Evolutionary conservation across 2,329 filamentous ascomycete genomes (phyloP), one percentile per base, ranked within the genome.

Genomic region (Orbilia javanica): DNA sequence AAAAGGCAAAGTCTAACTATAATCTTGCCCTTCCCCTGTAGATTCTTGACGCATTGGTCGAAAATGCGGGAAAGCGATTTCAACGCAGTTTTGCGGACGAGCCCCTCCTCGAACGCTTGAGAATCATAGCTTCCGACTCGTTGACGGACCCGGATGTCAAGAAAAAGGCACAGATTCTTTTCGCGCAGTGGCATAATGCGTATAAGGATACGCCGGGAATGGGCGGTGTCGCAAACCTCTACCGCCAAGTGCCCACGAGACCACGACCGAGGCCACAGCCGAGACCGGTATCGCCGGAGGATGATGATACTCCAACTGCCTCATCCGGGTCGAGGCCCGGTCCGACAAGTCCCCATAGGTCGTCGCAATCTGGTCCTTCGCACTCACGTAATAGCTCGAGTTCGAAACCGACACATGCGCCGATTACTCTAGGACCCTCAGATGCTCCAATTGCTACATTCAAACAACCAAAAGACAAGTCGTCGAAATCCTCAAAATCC

Each of bases 1-100:
- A 25, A 7, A 11, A 25, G 22, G 18, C 2, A 11, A 34, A 27
- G n/a, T 65, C 65, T 70, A 31, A 70, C 34, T n/a, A n/a, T n/a
- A n/a, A n/a, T n/a, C n/a, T 8, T 7, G 8, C 18, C 7, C 7
- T 20, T 13, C 18, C 1, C 15, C 8, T 18, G n/a, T 62, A 82
- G 81, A 80, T 99, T 62, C 88, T 99, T 1, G 96, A 99, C 83
- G 94, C 93, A 48, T 87, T 99, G 44, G 96, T 99, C 78, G 93
- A 97, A 83, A 99, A 99, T 85, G 94, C 94, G 1, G 95, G 95
- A 0, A 88, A 91, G 11, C 89, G 91, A 11, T 97, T 98, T 83
- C 92, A 97, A 84, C 90, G 93, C 60, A 89, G 89, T 15, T 97
- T 98, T 83, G 92, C 91, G 8, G 95, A 99, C 82, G 94, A 97